Evolutionary conservation across 495 filamentous ascomycete genomes (phyloP).

Genomic region (Tuber borchii): DNA sequence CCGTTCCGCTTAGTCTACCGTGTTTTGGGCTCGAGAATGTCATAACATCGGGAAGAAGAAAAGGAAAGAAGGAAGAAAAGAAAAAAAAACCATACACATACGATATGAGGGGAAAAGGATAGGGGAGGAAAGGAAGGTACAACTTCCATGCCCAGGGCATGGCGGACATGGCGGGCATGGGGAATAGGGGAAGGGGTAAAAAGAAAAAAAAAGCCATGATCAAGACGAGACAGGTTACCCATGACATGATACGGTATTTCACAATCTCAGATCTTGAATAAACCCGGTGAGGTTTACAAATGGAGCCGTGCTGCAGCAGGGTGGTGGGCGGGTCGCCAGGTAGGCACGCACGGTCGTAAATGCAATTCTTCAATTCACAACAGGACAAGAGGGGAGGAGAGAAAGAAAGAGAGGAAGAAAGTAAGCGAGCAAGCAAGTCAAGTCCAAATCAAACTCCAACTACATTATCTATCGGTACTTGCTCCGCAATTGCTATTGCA

Average conservation of each 20-base stretch:
- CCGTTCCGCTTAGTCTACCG: too few relatives aligned
- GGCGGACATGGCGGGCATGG: too few relatives aligned
- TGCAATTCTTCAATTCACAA: not conserved
- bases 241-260: not conserved
- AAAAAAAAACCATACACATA: too few relatives aligned
- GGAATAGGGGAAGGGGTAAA: not conserved
- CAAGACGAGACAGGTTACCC: not conserved
- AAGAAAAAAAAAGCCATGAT: not conserved
- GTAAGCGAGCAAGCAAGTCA: too few relatives aligned
- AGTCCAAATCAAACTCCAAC: not conserved
- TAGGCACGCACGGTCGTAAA: not conserved
- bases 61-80: too few relatives aligned
- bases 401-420: too few relatives aligned
- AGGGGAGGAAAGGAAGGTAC: too few relatives aligned
- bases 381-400: not conserved
- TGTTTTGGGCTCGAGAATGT: too few relatives aligned
- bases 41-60: not conserved
- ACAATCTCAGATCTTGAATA: not conserved
- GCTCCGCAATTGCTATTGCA: too few relatives aligned
- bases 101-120: too few relatives aligned
- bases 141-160: too few relatives aligned
- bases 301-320: not conserved
- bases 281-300: not conserved
- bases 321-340: not conserved
- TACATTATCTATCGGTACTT: not conserved